These are phyloP conservation scores for Aspergillus tubingensis DNA, from an alignment of 2,329 filamentous ascomycete species.

Conservation along the genomic window DNA sequence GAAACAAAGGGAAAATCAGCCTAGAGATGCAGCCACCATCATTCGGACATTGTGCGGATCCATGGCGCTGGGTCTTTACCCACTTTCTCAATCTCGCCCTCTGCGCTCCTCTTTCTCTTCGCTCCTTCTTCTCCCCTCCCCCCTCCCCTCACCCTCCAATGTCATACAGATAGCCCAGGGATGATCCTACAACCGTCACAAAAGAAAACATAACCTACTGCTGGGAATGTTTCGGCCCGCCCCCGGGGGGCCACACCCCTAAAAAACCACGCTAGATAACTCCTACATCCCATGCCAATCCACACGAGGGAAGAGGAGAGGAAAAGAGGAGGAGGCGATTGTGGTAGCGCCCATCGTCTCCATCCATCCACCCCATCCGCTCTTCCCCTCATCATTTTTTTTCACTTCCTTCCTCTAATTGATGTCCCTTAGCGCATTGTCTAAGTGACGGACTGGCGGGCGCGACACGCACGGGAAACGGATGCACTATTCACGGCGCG, in stretches of 20 bases:
- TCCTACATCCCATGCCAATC: neutral
- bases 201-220: neutral
- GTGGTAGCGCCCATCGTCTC: neutral
- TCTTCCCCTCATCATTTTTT: neutral
- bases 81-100: too few relatives aligned
- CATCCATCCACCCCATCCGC: neutral
- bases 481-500: neutral
- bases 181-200: neutral
- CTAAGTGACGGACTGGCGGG: neutral
- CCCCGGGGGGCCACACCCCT: conserved; percentile 12
- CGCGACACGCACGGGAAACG: neutral
- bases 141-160: neutral
- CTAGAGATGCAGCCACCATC: conserved; percentile 19
- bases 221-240: conserved; percentile 23
- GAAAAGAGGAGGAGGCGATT: neutral
- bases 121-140: neutral
- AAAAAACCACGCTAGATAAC: neutral
- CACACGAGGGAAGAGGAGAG: neutral
- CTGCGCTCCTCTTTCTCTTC: too few relatives aligned
- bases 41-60: conserved; percentile 18
- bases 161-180: conserved; percentile 14
- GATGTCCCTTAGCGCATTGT: neutral
- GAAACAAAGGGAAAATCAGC: conserved; percentile 11
- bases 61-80: conserved; percentile 17
- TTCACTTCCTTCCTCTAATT: neutral